phyloP scores from a whole-genome alignment of 192 early-diverging fungal genomes.

The Umbelopsis sp. region DNA sequence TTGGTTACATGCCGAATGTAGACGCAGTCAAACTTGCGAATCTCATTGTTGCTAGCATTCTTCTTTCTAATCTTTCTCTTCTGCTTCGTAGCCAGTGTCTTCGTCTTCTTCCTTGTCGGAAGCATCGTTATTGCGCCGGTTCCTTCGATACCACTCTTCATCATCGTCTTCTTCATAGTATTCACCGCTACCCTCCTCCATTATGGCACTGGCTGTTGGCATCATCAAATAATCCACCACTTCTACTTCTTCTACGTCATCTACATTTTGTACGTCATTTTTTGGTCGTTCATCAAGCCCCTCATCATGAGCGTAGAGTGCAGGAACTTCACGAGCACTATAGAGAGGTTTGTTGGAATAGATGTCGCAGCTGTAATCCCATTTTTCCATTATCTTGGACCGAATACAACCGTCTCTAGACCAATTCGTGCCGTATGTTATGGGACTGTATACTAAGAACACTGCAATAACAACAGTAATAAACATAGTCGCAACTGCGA shows the following conservation, averaged over 20 bases:
- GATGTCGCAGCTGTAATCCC: constrained; percentile 57
- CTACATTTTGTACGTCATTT: not conserved
- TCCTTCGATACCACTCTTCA: not conserved
- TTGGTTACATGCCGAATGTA: too few relatives aligned
- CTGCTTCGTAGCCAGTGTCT: not conserved
- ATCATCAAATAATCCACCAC: not conserved
- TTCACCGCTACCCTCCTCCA: constrained; percentile 7
- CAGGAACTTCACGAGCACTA: not conserved
- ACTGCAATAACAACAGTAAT: constrained; percentile 61
- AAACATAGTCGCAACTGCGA: constrained; percentile 53
- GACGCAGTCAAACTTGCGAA: too few relatives aligned
- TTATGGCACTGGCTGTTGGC: constrained; percentile 66
- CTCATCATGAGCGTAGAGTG: not conserved
- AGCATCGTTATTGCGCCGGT: not conserved
- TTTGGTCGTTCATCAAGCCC: not conserved
- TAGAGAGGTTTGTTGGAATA: not conserved
- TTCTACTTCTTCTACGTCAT: not conserved
- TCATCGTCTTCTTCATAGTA: not conserved
- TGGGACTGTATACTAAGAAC: constrained; percentile 70
- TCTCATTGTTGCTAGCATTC: not conserved
- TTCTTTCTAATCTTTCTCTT: not conserved
- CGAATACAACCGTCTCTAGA: constrained; percentile 68
- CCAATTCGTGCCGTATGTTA: constrained; percentile 86
- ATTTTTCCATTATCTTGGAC: constrained; percentile 71
- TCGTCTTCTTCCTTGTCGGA: not conserved